Evolutionary conservation across 2,329 filamentous ascomycete genomes (phyloP), one percentile per base, ranked within the genome.

Genomic region (Dryadomyces sulphureus): DNA sequence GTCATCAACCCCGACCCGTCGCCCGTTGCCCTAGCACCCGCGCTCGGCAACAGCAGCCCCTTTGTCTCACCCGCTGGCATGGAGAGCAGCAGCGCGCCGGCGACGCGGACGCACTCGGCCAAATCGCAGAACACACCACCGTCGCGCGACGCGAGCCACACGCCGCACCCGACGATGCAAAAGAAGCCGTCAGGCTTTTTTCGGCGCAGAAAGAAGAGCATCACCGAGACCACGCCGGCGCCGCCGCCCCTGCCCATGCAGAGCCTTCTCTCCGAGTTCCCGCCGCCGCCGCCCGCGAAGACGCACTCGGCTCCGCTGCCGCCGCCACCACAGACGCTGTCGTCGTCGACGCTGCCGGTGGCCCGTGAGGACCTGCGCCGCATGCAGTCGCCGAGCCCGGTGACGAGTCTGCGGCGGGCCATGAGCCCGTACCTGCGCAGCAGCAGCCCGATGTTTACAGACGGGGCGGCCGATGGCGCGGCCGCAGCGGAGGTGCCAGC

Each of bases 141-240:
- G 2, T 70, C 71, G 5, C 63, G 72, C 48, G 72, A 77, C 52
- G 70, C 70, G 30, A 65, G 69, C 43, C 67, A 65, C 45, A 56
- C 60, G 19, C 60, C 68, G 16, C 67, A 70, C 47, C 64, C 67
- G 6, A 56, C 55, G 19, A 66, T 95, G 44, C 84, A 85, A 56
- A 95, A 95, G 68, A 95, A 95, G 62, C 77, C 86, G 4, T 93
- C 90, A 1, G 90, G 87, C 0, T 96, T 98, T 65, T 96, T 96
- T 66, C 77, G 92, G 51, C 75, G 92, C 49, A 77, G 89, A 52
- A 96, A 96, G 74, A 93, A 90, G 72, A 94, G 89, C 5, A 64
- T 87, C 30, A 75, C 78, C 14, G 88, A 93, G 51, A 59, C 62
- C 39, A 71, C 76, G 20, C 34, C 34, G 16, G 47, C 46, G 1